Conservation (phyloP, 345 rosid genomes). For the Citrus inodora region DNA sequence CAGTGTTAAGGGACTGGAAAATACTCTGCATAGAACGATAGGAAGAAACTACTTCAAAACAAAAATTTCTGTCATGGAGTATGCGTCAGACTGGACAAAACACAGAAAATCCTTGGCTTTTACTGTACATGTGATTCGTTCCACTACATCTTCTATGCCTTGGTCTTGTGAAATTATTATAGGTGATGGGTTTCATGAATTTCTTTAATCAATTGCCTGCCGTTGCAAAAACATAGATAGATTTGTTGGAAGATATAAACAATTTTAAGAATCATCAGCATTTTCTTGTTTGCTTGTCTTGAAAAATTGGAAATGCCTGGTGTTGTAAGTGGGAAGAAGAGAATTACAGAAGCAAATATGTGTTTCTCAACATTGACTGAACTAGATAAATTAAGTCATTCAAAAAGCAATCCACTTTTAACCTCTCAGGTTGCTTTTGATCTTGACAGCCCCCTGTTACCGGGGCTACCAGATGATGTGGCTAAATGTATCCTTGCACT, state of each 20-base stretch:
- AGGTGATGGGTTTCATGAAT: conserved; percentile 77
- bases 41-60: conserved; percentile 23
- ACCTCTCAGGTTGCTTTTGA: conserved; percentile 34
- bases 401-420: conserved; percentile 33
- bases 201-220: conserved; percentile 37
- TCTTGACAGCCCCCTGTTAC: conserved; percentile 47
- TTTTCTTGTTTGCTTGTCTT: conserved; percentile 6
- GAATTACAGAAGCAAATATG: conserved; percentile 31
- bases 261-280: conserved; percentile 17
- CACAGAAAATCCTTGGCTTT: conserved; percentile 48
- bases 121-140: conserved; percentile 53
- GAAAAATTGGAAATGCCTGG: conserved; percentile 38
- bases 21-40: conserved; percentile 20
- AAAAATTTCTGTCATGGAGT: conserved; percentile 67
- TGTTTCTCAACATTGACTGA: conserved; percentile 25
- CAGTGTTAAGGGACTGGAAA: conserved; percentile 25
- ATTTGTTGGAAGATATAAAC: conserved; percentile 28
- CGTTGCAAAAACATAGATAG: conserved; percentile 24
- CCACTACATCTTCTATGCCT: conserved; percentile 68
- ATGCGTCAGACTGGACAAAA: conserved; percentile 55
- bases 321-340: conserved; percentile 52
- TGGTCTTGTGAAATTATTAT: conserved; percentile 80
- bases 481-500: conserved; percentile 80
- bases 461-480: conserved; percentile 90
- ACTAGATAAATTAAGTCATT: conserved; percentile 19